Conservation (phyloP, 2,329 filamentous ascomycete genomes). For the Sphaerostilbella broomeana region DNA sequence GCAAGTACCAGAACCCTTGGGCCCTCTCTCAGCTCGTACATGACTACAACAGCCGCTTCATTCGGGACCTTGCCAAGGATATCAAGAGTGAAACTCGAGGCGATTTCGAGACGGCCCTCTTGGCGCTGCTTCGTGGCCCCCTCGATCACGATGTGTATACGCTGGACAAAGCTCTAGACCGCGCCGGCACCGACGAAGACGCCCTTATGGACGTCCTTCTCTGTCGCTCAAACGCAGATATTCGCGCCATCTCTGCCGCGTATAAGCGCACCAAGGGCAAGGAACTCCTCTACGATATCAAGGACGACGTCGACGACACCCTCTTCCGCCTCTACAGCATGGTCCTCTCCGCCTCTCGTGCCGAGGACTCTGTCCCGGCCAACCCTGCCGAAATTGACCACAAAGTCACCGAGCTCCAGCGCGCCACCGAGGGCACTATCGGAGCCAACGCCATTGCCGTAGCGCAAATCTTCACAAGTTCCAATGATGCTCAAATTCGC, state of each 20-base stretch:
- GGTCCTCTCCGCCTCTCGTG: slow-evolving; percentile 22
- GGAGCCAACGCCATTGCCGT: slow-evolving; percentile 25
- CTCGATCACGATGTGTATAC: slow-evolving; percentile 26
- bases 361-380: slow-evolving; percentile 23
- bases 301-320: slow-evolving; percentile 25
- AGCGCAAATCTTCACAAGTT: slow-evolving; percentile 25
- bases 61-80: slow-evolving; percentile 27
- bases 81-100: slow-evolving; percentile 29
- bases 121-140: slow-evolving; percentile 26
- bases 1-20: slow-evolving; percentile 29
- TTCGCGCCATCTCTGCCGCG: slow-evolving; percentile 26
- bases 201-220: slow-evolving; percentile 30
- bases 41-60: slow-evolving; percentile 29
- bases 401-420: slow-evolving; percentile 28
- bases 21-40: slow-evolving; percentile 25
- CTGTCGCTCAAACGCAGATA: slow-evolving; percentile 30
- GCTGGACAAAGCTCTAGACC: slow-evolving; percentile 25
- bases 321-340: slow-evolving; percentile 29
- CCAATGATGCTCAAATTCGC: slow-evolving; percentile 27
- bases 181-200: slow-evolving; percentile 28
- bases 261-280: slow-evolving; percentile 23
- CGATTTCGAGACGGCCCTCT: slow-evolving; percentile 23
- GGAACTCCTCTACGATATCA: slow-evolving; percentile 26
- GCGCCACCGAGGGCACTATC: slow-evolving; percentile 25
- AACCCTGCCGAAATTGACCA: slow-evolving; percentile 26